Evolutionary conservation across 257 asterid genomes (phyloP).

Genomic region (Ophiorrhiza pumila): DNA sequence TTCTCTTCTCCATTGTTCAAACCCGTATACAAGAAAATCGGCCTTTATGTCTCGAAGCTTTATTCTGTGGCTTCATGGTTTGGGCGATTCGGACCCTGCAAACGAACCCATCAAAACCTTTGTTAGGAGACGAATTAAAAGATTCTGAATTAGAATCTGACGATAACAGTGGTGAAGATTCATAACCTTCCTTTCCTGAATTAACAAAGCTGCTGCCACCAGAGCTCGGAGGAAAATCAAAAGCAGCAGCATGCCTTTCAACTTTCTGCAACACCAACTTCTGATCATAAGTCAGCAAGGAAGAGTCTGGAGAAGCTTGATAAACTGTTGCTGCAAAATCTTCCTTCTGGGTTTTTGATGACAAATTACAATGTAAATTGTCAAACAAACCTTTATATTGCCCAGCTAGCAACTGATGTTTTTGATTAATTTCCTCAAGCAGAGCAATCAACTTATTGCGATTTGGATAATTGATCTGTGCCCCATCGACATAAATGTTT

Average conservation of each 20-base stretch:
- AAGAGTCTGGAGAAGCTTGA: constrained; percentile 19
- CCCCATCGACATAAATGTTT: constrained; percentile 19
- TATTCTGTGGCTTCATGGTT: too few species aligned
- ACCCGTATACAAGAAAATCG: too few species aligned
- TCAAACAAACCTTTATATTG: constrained; percentile 35
- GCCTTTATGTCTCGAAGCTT: too few species aligned
- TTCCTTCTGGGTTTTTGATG: constrained; percentile 15
- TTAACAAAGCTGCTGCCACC: constrained; percentile 48
- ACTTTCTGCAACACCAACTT: constrained; percentile 29
- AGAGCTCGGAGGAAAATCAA: too few species aligned
- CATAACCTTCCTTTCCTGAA: constrained; percentile 46
- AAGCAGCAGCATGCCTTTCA: constrained; percentile 31
- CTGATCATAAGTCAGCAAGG: constrained; percentile 41
- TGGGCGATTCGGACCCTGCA: too few species aligned
- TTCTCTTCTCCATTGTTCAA: too few species aligned
- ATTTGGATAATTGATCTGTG: constrained; percentile 15
- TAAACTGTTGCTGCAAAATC: constrained; percentile 20
- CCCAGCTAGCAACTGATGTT: constrained; percentile 49
- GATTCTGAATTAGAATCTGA: constrained; percentile 74
- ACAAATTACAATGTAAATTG: neutral
- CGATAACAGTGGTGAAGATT: constrained; percentile 38
- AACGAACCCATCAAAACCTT: too few species aligned
- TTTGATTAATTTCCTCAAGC: constrained; percentile 43
- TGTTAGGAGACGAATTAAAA: constrained; percentile 31
- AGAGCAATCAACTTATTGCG: constrained; percentile 41